Evolutionary conservation across 352 stramenopile genomes (phyloP), one percentile per base, ranked within the genome.

Genomic region (Phytophthora niederhauseri): DNA sequence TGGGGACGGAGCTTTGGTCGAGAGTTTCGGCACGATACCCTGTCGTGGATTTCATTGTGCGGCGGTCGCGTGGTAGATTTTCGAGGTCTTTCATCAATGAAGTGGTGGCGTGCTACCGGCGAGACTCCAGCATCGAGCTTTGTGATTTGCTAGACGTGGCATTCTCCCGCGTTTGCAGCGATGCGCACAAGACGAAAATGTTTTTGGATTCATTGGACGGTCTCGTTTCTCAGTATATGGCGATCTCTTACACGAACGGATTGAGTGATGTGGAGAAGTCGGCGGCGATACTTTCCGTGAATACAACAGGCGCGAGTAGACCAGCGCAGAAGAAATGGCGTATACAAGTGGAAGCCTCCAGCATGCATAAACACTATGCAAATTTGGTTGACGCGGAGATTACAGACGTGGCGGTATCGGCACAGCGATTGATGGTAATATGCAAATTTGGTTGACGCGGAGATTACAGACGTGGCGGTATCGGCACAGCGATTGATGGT

Each of bases 321-420:
- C 22, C 49, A 55, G 22, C 49, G 34, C 4, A 12, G 34, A 60
- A 50, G n/a, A 60, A 60, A 31, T n/a, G 11, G 3, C 8, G 31
- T 20, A n/a, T 60, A 14, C 11, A 60, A 31, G 31, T 34, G 54
- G 14, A 31, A n/a, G 14, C 30, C 54, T 8, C 20, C 6, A 22
- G 19, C 38, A 55, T 55, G 22, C 49, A 55, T 6, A 20, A 20
- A 9, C 49, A 55, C 38, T 55, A 20, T 22, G 49, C 49, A n/a
- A 60, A 60, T 20, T 36, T 60, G 20, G 34, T 34, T 3, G 53
- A 60, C 19, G 53, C 51, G 19, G 20, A 60, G 11, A 12, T 60
- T n/a, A 60, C 53, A n/a, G 53, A 60, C 9, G 53, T 30, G 11
- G 17, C 5, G 38, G 14, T 46, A 46, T 46, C 15, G 30, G 2